These are phyloP conservation scores for Megacollybia marginata DNA, from an alignment of 768 basidiomycete species.

Conservation along the genomic window DNA sequence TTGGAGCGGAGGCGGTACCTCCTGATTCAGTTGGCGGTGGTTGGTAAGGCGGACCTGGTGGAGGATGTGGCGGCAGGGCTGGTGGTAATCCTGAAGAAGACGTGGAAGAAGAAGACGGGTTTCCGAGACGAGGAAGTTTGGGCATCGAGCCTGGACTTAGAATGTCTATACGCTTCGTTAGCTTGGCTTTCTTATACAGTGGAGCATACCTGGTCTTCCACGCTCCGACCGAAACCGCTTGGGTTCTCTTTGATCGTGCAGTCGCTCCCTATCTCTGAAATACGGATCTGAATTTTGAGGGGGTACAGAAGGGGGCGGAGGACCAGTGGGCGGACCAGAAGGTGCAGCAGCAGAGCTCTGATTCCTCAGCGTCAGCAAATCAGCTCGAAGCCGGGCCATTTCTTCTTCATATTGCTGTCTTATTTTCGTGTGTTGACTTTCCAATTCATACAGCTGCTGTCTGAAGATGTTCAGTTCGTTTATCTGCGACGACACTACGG, in stretches of 20 bases:
- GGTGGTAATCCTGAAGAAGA: too few relatives aligned
- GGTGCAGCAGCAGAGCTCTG: constrained; percentile 27
- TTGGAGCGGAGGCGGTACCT: too few relatives aligned
- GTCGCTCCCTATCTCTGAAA: constrained; percentile 29
- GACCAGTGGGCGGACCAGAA: constrained; percentile 24
- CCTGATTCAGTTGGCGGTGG: too few relatives aligned
- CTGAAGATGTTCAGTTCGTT: constrained; percentile 68
- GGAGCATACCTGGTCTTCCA: constrained; percentile 23
- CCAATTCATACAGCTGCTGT: constrained; percentile 67
- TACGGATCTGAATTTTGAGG: constrained; percentile 24
- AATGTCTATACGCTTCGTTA: too few relatives aligned
- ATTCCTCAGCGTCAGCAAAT: constrained; percentile 43
- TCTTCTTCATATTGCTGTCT: constrained; percentile 65
- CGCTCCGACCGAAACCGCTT: too few relatives aligned
- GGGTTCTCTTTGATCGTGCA: too few relatives aligned
- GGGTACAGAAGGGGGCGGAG: constrained; percentile 23
- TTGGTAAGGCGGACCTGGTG: too few relatives aligned
- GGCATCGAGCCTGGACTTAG: too few relatives aligned
- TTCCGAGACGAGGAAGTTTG: background rate
- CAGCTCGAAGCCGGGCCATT: constrained; percentile 43
- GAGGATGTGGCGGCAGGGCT: too few relatives aligned
- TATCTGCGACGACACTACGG: constrained; percentile 52
- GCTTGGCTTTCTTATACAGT: constrained; percentile 5
- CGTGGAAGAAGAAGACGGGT: background rate
- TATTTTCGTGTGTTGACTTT: constrained; percentile 59